A percentile compares a stretch with the other conserved stretches of the same genome.
Conservation (phyloP, 139 green algal species). For the Auxenochlorella pyrenoidosa region DNA sequence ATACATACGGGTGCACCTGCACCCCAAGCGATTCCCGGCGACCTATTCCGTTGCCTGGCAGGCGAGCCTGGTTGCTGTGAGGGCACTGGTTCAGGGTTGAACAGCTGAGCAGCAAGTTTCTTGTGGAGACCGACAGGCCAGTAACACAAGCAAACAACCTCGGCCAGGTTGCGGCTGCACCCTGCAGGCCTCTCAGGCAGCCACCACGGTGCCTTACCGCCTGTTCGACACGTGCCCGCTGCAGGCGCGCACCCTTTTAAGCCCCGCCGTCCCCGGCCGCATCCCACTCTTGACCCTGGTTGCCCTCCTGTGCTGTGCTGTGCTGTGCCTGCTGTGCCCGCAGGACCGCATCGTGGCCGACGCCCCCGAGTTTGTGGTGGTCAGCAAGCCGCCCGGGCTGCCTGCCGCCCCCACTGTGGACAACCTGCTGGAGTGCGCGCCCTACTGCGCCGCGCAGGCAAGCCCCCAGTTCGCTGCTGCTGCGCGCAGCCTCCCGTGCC, state of each 20-base stretch:
- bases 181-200: too few species aligned
- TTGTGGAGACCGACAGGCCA: too few species aligned
- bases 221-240: too few species aligned
- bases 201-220: too few species aligned
- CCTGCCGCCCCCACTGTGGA: constrained; percentile 68
- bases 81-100: too few species aligned
- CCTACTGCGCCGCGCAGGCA: constrained; percentile 48
- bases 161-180: neutral
- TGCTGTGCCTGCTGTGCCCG: too few species aligned
- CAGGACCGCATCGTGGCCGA: constrained; percentile 60
- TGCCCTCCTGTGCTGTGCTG: too few species aligned
- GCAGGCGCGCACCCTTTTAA: too few species aligned
- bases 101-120: too few species aligned
- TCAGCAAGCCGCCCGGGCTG: constrained; percentile 85
- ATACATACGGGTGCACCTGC: constrained; percentile 80
- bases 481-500: neutral
- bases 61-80: neutral
- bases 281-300: too few species aligned
- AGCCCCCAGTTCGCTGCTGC: neutral
- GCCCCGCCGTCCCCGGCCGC: too few species aligned
- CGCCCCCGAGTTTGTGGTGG: constrained; percentile 65
- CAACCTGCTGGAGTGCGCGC: constrained; percentile 59
- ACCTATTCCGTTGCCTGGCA: constrained; percentile 54
- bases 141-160: neutral
- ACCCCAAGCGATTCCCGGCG: constrained; percentile 81